A percentile compares a stretch with the other conserved stretches of the same genome.
Conservation (phyloP, 2,329 filamentous ascomycete genomes). For the Hansfordia pulvinata region DNA sequence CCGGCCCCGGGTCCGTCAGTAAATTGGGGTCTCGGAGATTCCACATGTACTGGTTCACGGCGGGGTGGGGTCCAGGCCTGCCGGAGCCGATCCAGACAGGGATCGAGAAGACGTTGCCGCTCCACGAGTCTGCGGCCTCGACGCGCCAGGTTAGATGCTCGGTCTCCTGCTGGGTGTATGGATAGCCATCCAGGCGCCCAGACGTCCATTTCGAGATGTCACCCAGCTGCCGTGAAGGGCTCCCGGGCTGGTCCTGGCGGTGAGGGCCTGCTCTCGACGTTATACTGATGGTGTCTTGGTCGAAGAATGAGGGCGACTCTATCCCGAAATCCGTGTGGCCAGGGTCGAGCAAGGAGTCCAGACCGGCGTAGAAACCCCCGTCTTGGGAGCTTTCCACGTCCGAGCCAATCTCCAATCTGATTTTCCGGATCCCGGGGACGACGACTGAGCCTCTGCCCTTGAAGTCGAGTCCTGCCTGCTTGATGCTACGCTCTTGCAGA, state of each 20-base stretch:
- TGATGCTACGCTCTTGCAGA: constrained; percentile 33
- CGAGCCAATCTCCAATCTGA: constrained; percentile 44
- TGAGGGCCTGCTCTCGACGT: too few relatives aligned
- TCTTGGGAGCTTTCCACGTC: too few relatives aligned
- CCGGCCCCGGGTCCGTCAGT: constrained; percentile 25
- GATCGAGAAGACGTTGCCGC: constrained; percentile 13
- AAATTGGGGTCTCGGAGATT: constrained; percentile 23
- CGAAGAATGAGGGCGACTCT: constrained; percentile 25
- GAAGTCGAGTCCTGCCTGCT: constrained; percentile 10
- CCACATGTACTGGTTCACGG: constrained; percentile 33
- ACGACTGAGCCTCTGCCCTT: constrained; percentile 24
- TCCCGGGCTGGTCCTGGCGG: too few relatives aligned
- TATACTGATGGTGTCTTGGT: constrained; percentile 11
- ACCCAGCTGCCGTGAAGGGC: too few relatives aligned
- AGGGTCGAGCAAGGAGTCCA: constrained; percentile 25
- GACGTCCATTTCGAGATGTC: constrained; percentile 16
- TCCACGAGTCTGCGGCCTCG: constrained; percentile 13
- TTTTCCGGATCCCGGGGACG: constrained; percentile 35
- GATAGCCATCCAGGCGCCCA: constrained; percentile 12
- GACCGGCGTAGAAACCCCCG: constrained; percentile 22
- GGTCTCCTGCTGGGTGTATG: constrained; percentile 11
- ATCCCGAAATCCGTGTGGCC: constrained; percentile 21
- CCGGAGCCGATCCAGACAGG: constrained; percentile 34
- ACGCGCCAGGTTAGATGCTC: constrained; percentile 14
- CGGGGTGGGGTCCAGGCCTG: constrained; percentile 15